phyloP scores from a whole-genome alignment of 2,329 filamentous ascomycete species.

The Aspergillus sp. region DNA sequence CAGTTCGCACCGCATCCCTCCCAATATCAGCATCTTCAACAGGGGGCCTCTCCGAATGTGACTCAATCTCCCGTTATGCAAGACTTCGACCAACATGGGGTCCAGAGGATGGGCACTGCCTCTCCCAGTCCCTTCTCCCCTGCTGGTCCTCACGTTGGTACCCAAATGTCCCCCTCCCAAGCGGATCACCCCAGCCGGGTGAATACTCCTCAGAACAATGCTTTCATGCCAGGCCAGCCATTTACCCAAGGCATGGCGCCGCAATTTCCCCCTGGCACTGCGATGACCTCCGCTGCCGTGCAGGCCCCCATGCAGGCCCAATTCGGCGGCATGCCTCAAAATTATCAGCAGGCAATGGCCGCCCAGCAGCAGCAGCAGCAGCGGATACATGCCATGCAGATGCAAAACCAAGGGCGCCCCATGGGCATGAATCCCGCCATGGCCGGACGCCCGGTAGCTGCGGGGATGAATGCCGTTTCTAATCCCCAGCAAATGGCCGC shows the following conservation, averaged over 20 bases:
- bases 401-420: constrained; percentile 73
- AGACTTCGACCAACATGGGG: constrained; percentile 61
- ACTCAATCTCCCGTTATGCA: constrained; percentile 94
- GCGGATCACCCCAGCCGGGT: constrained; percentile 67
- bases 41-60: constrained; percentile 75
- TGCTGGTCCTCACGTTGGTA: constrained; percentile 66
- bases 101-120: constrained; percentile 81
- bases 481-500: constrained; percentile 43
- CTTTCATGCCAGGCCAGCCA: constrained; percentile 57
- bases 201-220: constrained; percentile 68
- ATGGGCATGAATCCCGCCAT: constrained; percentile 44
- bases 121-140: constrained; percentile 90
- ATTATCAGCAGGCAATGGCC: constrained; percentile 59
- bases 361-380: constrained; percentile 65
- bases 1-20: constrained; percentile 60
- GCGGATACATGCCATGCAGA: constrained; percentile 73
- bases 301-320: constrained; percentile 43
- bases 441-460: constrained; percentile 31
- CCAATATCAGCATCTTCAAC: constrained; percentile 78
- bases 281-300: constrained; percentile 39
- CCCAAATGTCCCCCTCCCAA: constrained; percentile 72
- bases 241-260: constrained; percentile 39
- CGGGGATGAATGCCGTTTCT: constrained; percentile 37
- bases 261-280: constrained; percentile 41
- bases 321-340: constrained; percentile 52